Evolutionary conservation across 148 eudicot species (phyloP).

Genomic region (Chenopodium album): DNA sequence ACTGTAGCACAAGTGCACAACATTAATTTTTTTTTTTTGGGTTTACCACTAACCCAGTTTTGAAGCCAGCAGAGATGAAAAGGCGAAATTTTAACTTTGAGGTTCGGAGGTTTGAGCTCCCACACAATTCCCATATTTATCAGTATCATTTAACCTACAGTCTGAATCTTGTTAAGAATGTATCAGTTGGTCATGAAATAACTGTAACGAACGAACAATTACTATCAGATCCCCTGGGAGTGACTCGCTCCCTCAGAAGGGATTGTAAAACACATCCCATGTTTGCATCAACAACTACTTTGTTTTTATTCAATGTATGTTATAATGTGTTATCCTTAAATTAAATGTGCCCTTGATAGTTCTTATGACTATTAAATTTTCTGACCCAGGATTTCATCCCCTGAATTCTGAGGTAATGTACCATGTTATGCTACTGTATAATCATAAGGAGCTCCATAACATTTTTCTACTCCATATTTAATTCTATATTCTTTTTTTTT

Average conservation of each 20-base stretch:
- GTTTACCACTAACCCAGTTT: background rate
- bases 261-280: background rate
- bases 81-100: background rate
- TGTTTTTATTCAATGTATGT: conserved; percentile 9
- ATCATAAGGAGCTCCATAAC: conserved; percentile 9
- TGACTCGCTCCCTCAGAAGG: background rate
- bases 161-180: background rate
- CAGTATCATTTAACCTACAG: background rate
- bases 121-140: background rate
- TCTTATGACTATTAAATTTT: background rate
- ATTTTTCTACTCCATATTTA: background rate
- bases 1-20: background rate
- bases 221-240: background rate
- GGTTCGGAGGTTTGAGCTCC: background rate
- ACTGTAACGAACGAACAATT: background rate
- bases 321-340: background rate
- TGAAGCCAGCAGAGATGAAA: background rate
- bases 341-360: background rate
- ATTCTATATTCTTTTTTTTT: background rate
- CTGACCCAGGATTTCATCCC: background rate
- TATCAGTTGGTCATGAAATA: background rate
- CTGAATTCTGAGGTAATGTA: background rate
- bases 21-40: too few species aligned
- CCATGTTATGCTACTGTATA: conserved; percentile 8
- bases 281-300: background rate